Evolutionary conservation across 2,329 filamentous ascomycete genomes (phyloP), one percentile per base, ranked within the genome.

Genomic region (Epichloe glyceriae): DNA sequence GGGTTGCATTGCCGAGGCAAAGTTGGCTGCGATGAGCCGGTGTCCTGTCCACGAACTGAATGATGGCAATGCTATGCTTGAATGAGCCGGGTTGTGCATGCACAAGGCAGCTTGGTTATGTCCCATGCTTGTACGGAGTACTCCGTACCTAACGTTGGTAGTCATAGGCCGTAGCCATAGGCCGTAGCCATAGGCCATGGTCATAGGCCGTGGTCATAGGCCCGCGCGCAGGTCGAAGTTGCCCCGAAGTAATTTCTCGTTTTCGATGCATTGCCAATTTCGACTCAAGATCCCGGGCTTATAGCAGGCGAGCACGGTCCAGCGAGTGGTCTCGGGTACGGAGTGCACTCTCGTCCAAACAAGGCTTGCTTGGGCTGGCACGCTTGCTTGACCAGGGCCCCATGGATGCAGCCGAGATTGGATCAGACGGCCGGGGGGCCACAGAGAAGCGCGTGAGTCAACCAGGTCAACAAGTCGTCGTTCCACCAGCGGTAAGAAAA

Each of bases 381-480:
- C 26, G 26, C 26, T 41, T 33, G 26, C 26, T 20, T 8, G n/a
- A 37, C 26, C 30, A 19, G 22, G 14, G 10, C 17, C 26, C 6
- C 19, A 17, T 3, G 49, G 44, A 48, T 46, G 20, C 42, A 50
- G 33, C 48, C 50, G 48, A 54, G 51, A 54, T 54, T 54, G 37
- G 22, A 37, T n/a, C 14, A 26, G 44, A 46, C 12, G 10, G 35
- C 5, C 14, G 17, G 15, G 15, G 20, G 38, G 17, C 37, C 26
- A 30, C 8, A 33, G 20, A 35, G 40, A 49, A n/a, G 45, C 33
- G 45, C n/a, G 7, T 22, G 30, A 11, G 30, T 15, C 26, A 30
- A 30, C 26, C 26, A 30, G 8, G 26, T 30, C 26, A 30, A 30
- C 26, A 30, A 39, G 30, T 10, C 4, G 20, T 45, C 22, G 42